Evolutionary conservation across 2,329 filamentous ascomycete species (phyloP), one percentile per base, ranked within the genome.

Genomic region (Botrytis byssoidea): DNA sequence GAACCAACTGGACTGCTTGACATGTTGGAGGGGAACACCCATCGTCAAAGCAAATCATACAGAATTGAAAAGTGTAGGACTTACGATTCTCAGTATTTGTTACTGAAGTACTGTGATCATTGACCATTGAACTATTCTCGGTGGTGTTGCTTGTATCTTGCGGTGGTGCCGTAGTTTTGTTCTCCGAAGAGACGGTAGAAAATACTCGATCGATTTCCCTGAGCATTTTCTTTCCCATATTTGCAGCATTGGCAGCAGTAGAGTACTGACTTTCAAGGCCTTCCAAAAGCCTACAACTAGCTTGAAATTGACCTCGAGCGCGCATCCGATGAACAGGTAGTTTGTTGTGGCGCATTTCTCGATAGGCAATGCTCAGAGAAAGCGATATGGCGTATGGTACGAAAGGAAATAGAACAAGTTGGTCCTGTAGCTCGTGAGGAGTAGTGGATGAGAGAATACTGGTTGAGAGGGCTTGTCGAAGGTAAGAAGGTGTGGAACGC

Each of bases 351-450:
- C 89, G 85, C 88, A 91, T 89, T 78, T 90, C 90, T 63, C 88
- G 85, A 76, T 91, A 91, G 20, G 88, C 86, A 1, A 91, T 88
- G 65, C 87, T 89, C 1, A 91, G 83, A 0, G 89, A 87, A 0
- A 91, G 83, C 0, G 88, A 89, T 0, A 91, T 83, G 0, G 88
- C 88, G 73, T 91, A 91, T 0, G 89, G 88, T 0, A 91, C 84
- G 74, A 90, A 87, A 0, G 89, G 88, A 46, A 90, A 83, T 0
- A 88, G 80, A 2, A 79, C 78, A 4, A 83, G 75, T 46, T 82
- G 84, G 48, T 85, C 85, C 22, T 86, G 75, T 9, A 76, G 70
- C 22, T 78, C 75, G n/a, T 72, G 73, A 7, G 51, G 63, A 25
- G 75, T 74, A 20, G 74, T 77, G 9, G 75, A 75, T 70, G 73